Evolutionary conservation across 768 basidiomycete species (phyloP).

Genomic region (Collybia sordida): DNA sequence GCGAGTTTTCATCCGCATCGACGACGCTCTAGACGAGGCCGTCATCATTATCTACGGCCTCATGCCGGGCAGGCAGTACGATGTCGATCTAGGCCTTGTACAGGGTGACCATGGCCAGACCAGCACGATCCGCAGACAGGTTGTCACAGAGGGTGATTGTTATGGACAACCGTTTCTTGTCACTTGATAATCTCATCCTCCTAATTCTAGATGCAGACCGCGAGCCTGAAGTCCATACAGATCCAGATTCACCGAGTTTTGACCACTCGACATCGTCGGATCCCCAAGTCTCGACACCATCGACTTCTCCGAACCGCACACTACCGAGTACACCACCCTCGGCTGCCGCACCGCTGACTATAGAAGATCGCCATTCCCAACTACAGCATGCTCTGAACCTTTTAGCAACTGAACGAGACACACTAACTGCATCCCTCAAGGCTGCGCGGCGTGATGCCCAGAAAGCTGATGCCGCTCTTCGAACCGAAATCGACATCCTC

Average conservation of each 20-base stretch:
- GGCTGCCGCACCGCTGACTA: slow-evolving; percentile 39
- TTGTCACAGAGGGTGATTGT: slow-evolving; percentile 69
- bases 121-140: slow-evolving; percentile 52
- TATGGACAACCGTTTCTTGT: slow-evolving; percentile 16
- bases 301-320: slow-evolving; percentile 36
- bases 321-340: slow-evolving; percentile 31
- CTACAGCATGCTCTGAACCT: slow-evolving; percentile 67
- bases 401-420: slow-evolving; percentile 65
- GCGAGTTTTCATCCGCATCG: slow-evolving; percentile 74
- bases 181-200: not conserved
- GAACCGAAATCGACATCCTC: slow-evolving; percentile 80
- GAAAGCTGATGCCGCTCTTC: slow-evolving; percentile 63
- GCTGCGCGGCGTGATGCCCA: slow-evolving; percentile 59
- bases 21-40: slow-evolving; percentile 82
- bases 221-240: slow-evolving; percentile 31
- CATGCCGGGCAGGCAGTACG: slow-evolving; percentile 86
- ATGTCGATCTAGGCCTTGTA: slow-evolving; percentile 80
- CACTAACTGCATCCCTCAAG: slow-evolving; percentile 70
- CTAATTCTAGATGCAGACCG: slow-evolving; percentile 20
- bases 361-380: slow-evolving; percentile 66
- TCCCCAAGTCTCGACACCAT: slow-evolving; percentile 34
- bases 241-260: slow-evolving; percentile 32
- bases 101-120: slow-evolving; percentile 50
- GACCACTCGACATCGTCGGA: slow-evolving; percentile 34
- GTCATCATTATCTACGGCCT: slow-evolving; percentile 90